phyloP scores from a whole-genome alignment of 2,329 filamentous ascomycete species.

The Xylariaceae sp. region DNA sequence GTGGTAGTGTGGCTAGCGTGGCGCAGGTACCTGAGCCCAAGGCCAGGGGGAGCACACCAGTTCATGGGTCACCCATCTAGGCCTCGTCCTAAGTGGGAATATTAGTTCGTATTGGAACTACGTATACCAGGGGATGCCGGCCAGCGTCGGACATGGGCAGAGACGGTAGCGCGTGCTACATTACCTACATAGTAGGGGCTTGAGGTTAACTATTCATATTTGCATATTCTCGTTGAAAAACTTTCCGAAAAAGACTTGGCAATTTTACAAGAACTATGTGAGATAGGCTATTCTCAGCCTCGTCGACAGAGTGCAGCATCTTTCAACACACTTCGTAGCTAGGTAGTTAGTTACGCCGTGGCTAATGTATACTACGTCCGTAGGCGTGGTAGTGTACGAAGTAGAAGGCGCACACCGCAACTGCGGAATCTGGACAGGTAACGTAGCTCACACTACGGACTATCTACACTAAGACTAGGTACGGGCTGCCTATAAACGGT shows the following conservation, averaged over 20 bases:
- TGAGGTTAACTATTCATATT: neutral
- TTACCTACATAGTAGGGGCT: neutral
- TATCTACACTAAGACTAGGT: neutral
- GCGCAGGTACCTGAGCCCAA: neutral
- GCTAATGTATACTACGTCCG: no score
- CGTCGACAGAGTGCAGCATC: no score
- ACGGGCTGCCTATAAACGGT: no score
- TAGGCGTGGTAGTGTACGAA: no score
- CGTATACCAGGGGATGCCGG: neutral
- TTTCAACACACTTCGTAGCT: no score
- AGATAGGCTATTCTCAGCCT: no score
- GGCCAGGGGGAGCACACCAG: slow-evolving; percentile 13
- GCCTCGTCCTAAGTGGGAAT: slow-evolving; percentile 13
- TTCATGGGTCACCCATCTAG: slow-evolving; percentile 12
- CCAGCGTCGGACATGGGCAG: slow-evolving; percentile 16
- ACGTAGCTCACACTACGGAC: slow-evolving; percentile 10
- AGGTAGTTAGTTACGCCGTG: no score
- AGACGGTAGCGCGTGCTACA: neutral
- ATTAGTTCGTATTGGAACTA: slow-evolving; percentile 21
- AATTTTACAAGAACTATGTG: no score
- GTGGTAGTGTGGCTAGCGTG: no score
- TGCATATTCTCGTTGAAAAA: no score
- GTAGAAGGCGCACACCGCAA: slow-evolving; percentile 15
- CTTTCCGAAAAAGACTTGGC: no score
- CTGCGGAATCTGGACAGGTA: neutral